Evolutionary conservation across 345 rosid species (phyloP).

Genomic region (Cardamine occulta): DNA sequence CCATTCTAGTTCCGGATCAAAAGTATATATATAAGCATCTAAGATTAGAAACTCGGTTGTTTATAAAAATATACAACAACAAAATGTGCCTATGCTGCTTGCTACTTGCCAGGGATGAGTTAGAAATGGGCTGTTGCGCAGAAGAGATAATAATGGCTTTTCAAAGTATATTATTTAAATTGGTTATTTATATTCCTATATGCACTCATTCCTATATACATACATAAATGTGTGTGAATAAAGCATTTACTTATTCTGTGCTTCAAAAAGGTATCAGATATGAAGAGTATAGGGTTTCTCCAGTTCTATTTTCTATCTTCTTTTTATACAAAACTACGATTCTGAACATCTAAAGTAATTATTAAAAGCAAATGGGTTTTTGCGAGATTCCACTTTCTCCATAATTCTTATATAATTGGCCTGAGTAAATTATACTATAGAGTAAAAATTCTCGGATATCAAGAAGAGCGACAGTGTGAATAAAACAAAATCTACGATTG

Average conservation of each 20-base stretch:
- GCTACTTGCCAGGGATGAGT: constrained; percentile 32
- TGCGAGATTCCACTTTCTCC: constrained; percentile 32
- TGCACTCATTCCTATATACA: constrained; percentile 36
- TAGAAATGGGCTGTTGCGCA: constrained; percentile 40
- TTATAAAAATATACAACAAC: not conserved
- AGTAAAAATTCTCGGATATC: constrained; percentile 43
- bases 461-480: constrained; percentile 36
- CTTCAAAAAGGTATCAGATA: constrained; percentile 43
- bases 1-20: constrained; percentile 26
- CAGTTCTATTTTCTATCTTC: constrained; percentile 37
- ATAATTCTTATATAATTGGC: constrained; percentile 31
- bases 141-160: constrained; percentile 33
- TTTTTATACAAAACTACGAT: constrained; percentile 39
- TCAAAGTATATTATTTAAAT: constrained; percentile 28
- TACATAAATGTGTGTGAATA: constrained; percentile 44
- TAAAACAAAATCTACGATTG: constrained; percentile 21
- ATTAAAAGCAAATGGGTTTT: constrained; percentile 23
- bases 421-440: constrained; percentile 2
- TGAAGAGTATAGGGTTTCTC: constrained; percentile 42
- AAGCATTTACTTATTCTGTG: constrained; percentile 46
- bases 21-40: constrained; percentile 9
- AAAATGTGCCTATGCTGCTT: constrained; percentile 35
- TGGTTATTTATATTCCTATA: constrained; percentile 27
- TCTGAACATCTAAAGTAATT: constrained; percentile 23
- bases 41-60: not conserved